Conservation (phyloP, 2,329 filamentous ascomycete species). For the Xylaria polymorpha region DNA sequence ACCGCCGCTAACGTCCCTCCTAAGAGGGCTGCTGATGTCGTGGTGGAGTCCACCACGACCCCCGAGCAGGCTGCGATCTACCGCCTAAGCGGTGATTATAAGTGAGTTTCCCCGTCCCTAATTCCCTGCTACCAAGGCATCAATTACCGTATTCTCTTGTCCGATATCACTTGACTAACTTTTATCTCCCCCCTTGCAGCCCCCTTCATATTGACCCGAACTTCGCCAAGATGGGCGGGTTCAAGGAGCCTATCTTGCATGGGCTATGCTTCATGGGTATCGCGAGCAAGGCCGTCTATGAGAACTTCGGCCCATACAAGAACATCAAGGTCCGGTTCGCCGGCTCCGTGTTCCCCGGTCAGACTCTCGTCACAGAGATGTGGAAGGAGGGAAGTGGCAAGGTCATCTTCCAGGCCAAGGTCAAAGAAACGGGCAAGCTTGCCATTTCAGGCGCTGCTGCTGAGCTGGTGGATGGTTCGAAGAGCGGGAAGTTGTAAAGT, state of each 20-base stretch:
- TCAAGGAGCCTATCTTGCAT: slow-evolving; percentile 93
- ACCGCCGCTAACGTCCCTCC: slow-evolving; percentile 85
- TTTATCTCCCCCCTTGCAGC: slow-evolving; percentile 49
- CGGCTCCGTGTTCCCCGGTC: slow-evolving; percentile 83
- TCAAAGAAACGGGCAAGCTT: slow-evolving; percentile 92
- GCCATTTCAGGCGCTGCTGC: slow-evolving; percentile 83
- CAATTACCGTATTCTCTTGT: neutral
- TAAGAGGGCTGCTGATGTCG: slow-evolving; percentile 78
- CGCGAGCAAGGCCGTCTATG: slow-evolving; percentile 88
- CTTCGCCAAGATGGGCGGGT: slow-evolving; percentile 95
- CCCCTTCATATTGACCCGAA: slow-evolving; percentile 94
- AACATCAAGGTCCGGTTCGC: slow-evolving; percentile 95
- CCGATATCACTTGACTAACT: slow-evolving; percentile 22
- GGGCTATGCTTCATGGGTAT: slow-evolving; percentile 97
- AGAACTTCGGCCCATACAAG: slow-evolving; percentile 84
- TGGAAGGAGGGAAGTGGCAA: slow-evolving; percentile 79
- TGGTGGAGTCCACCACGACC: slow-evolving; percentile 86
- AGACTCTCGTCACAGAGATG: slow-evolving; percentile 94
- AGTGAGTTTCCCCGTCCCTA: slow-evolving; percentile 59
- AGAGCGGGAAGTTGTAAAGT: slow-evolving; percentile 48
- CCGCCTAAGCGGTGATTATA: slow-evolving; percentile 92
- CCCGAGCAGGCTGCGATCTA: slow-evolving; percentile 95
- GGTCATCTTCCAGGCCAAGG: slow-evolving; percentile 86
- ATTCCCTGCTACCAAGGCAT: neutral
- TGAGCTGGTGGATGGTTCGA: slow-evolving; percentile 67